Conservation (phyloP, 805 yeast genomes). For the Nakazawaea wickerhamii region DNA sequence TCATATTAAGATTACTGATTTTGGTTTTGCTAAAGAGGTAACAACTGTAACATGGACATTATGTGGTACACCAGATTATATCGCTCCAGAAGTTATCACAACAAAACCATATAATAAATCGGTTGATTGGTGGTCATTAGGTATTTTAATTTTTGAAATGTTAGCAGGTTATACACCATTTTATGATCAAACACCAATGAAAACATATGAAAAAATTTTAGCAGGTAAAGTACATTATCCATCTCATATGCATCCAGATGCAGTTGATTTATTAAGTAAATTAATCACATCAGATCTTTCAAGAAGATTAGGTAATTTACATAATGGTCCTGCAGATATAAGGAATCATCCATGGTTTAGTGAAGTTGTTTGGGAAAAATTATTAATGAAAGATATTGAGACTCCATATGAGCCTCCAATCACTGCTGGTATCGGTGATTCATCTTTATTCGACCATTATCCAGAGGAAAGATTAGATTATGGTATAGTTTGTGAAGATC, state of each 20-base stretch:
- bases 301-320: conserved; percentile 50
- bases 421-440: conserved; percentile 60
- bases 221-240: conserved; percentile 51
- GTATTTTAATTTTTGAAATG: conserved; percentile 57
- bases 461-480: conserved; percentile 82
- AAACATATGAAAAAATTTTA: conserved; percentile 54
- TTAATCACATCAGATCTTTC: conserved; percentile 52
- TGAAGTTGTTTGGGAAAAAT: conserved; percentile 58
- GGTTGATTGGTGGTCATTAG: conserved; percentile 64
- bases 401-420: conserved; percentile 64
- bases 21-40: conserved; percentile 61
- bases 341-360: conserved; percentile 54
- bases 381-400: conserved; percentile 50
- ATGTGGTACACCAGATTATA: conserved; percentile 62
- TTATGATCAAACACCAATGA: conserved; percentile 59
- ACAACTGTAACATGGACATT: conserved; percentile 54
- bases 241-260: conserved; percentile 48
- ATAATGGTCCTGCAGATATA: conserved; percentile 52
- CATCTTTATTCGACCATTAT: conserved; percentile 60
- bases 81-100: conserved; percentile 62
- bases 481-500: conserved; percentile 71
- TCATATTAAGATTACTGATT: conserved; percentile 55
- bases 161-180: conserved; percentile 58
- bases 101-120: conserved; percentile 58
- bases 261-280: conserved; percentile 42